Percentiles rank a stretch among this genome's conserved stretches.
phyloP scores from a whole-genome alignment of 177 flowering plant species.

The Vitis hybrid region DNA sequence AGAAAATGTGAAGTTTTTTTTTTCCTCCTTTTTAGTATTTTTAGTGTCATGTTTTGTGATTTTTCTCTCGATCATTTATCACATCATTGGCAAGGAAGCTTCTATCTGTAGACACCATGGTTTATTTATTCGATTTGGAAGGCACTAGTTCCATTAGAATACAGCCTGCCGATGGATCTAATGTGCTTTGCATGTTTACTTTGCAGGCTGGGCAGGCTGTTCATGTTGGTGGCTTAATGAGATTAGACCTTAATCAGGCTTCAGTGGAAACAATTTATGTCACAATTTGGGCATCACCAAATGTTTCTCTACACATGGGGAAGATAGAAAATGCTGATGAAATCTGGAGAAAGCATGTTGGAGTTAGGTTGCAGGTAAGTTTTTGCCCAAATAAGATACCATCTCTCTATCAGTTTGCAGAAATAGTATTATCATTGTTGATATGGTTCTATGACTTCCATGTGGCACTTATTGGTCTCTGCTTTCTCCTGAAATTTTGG shows the following conservation, averaged over 20 bases:
- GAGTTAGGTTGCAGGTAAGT: conserved; percentile 86
- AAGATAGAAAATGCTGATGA: conserved; percentile 95
- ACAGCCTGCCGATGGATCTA: neutral
- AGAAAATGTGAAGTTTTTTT: too few species aligned
- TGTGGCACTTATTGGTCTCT: neutral
- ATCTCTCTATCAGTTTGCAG: neutral
- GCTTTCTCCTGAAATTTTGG: neutral
- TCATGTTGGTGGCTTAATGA: conserved; percentile 82
- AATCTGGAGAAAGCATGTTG: conserved; percentile 69
- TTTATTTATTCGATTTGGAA: neutral
- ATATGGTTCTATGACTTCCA: neutral
- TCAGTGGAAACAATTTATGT: conserved; percentile 87
- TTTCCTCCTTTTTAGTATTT: too few species aligned
- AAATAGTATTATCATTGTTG: neutral
- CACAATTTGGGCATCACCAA: conserved; percentile 80
- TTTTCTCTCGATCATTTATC: neutral
- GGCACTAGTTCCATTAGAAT: neutral
- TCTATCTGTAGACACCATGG: neutral
- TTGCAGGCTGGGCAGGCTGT: conserved; percentile 81
- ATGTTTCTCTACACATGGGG: conserved; percentile 88
- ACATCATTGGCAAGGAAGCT: neutral
- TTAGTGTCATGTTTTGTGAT: neutral
- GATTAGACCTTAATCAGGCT: conserved; percentile 77
- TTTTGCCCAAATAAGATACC: neutral
- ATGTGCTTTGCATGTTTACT: conserved; percentile 8